These are phyloP conservation scores for Pestalotiopsis sp. DNA, from an alignment of 2,329 filamentous ascomycete species.

Conservation along the genomic window DNA sequence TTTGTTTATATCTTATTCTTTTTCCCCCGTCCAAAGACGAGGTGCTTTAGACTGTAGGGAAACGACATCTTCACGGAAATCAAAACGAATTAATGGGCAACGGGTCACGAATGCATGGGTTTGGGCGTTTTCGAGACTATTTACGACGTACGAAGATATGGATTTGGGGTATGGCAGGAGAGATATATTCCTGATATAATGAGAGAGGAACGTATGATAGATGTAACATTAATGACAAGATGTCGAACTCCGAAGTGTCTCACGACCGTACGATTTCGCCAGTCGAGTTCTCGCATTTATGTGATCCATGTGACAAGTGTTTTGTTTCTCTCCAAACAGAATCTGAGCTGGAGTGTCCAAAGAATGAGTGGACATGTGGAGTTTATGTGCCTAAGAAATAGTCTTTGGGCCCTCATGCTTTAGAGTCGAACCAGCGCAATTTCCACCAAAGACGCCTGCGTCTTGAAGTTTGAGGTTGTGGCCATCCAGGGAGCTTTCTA, in stretches of 20 bases:
- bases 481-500: too few relatives aligned
- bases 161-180: background rate
- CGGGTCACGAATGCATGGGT: background rate
- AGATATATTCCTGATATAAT: background rate
- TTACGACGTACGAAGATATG: background rate
- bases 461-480: background rate
- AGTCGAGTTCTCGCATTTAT: background rate
- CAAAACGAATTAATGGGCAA: background rate
- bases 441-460: background rate
- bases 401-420: background rate
- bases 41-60: background rate
- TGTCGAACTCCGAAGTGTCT: background rate
- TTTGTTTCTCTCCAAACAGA: background rate
- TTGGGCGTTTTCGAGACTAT: background rate
- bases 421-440: background rate
- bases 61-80: background rate
- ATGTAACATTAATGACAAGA: background rate
- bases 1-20: background rate
- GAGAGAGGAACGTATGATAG: background rate
- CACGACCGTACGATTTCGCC: background rate
- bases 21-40: background rate
- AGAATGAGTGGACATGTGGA: background rate
- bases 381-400: background rate
- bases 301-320: background rate
- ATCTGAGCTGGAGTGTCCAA: background rate